Percentiles rank a stretch among this genome's conserved stretches.
Evolutionary conservation across 441 rosid species (phyloP).

Genomic region (Populus tomentosa): DNA sequence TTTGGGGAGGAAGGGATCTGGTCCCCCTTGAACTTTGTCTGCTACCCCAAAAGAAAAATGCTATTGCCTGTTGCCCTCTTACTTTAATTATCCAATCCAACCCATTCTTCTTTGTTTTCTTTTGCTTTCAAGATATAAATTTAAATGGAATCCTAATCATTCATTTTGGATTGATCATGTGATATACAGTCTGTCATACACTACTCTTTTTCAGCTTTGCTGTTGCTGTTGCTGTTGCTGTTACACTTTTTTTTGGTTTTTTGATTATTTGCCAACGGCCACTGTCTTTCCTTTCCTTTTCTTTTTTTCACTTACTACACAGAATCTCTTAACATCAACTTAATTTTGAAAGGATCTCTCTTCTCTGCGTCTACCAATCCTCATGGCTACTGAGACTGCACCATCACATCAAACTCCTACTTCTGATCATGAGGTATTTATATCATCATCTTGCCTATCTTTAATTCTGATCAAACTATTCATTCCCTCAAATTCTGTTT

Average conservation of each 20-base stretch:
- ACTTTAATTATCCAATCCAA: neutral
- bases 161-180: conserved; percentile 17
- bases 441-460: neutral
- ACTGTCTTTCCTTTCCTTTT: neutral
- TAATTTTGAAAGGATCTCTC: neutral
- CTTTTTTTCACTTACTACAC: neutral
- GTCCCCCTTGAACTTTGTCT: conserved; percentile 2
- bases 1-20: neutral
- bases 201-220: neutral
- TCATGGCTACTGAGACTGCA: conserved; percentile 24
- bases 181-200: conserved; percentile 23
- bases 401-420: conserved; percentile 6
- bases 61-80: neutral
- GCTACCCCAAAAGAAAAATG: neutral
- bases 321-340: conserved; percentile 6
- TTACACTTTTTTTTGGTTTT: neutral
- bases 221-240: neutral
- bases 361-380: neutral
- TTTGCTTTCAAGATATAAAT: neutral
- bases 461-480: neutral
- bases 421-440: conserved; percentile 15
- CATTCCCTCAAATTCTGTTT: too few relatives aligned
- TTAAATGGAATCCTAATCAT: conserved; percentile 20
- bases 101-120: neutral
- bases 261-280: neutral